These are phyloP conservation scores for Solanum acaule DNA, from an alignment of 257 asterid genomes.

Conservation along the genomic window DNA sequence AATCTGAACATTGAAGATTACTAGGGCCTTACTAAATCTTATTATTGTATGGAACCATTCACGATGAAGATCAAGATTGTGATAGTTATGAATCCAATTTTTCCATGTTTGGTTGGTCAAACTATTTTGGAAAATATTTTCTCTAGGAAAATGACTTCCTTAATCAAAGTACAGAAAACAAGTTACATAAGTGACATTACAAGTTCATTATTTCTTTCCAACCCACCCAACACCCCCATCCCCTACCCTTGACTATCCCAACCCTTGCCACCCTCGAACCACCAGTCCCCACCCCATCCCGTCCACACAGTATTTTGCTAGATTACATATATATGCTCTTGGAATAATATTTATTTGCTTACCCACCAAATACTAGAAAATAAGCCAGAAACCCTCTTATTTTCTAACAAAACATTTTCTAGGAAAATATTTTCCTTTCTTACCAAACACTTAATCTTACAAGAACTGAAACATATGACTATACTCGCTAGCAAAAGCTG, in stretches of 20 bases:
- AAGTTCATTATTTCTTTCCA: neutral
- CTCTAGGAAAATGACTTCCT: neutral
- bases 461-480: neutral
- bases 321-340: neutral
- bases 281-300: neutral
- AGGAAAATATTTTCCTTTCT: neutral
- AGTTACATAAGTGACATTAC: neutral
- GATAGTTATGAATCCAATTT: too few species aligned
- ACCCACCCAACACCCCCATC: neutral
- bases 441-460: neutral
- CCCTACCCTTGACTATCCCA: neutral
- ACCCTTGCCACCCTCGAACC: neutral
- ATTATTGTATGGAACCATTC: neutral
- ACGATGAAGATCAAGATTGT: neutral
- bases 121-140: too few species aligned
- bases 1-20: neutral
- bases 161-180: neutral
- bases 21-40: neutral
- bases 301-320: neutral
- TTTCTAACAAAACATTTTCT: neutral
- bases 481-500: neutral
- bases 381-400: neutral
- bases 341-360: neutral
- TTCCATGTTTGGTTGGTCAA: too few species aligned
- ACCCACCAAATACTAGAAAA: neutral